These are phyloP conservation scores for Hymenoscyphus linearis DNA, from an alignment of 2,329 filamentous ascomycete genomes.

Conservation along the genomic window DNA sequence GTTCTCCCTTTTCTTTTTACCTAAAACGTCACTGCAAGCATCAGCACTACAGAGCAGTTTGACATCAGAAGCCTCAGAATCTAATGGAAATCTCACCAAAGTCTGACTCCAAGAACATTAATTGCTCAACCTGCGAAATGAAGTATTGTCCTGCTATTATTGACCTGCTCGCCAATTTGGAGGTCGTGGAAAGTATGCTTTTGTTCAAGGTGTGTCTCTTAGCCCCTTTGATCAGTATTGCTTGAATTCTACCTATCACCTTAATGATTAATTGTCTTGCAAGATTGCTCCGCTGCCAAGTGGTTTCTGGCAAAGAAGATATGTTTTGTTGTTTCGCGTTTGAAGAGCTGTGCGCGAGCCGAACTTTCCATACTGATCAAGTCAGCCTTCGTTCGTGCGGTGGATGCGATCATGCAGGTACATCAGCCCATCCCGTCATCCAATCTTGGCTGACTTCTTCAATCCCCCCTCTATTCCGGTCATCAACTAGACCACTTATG, in stretches of 20 bases:
- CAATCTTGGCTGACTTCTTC: background rate
- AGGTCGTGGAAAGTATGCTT: too few relatives aligned
- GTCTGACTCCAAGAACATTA: background rate
- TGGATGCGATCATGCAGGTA: background rate
- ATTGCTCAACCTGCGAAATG: too few relatives aligned
- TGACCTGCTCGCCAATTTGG: too few relatives aligned
- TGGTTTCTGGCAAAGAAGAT: background rate
- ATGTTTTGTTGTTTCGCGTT: background rate
- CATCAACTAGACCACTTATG: background rate
- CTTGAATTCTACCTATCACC: background rate
- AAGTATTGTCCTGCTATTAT: too few relatives aligned
- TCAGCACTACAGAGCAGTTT: background rate
- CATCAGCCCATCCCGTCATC: background rate
- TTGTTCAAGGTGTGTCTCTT: too few relatives aligned
- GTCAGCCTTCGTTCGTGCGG: background rate
- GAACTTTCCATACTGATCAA: background rate
- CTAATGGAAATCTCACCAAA: background rate
- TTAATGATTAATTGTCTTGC: background rate
- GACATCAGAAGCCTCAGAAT: background rate
- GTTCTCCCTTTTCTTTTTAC: background rate
- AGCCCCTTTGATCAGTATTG: too few relatives aligned
- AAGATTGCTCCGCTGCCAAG: background rate
- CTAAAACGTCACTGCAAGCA: background rate
- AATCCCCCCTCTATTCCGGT: background rate
- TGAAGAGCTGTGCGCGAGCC: background rate